Conservation (phyloP, 2,329 filamentous ascomycete genomes). For the Teratosphaeriaceae sp. region DNA sequence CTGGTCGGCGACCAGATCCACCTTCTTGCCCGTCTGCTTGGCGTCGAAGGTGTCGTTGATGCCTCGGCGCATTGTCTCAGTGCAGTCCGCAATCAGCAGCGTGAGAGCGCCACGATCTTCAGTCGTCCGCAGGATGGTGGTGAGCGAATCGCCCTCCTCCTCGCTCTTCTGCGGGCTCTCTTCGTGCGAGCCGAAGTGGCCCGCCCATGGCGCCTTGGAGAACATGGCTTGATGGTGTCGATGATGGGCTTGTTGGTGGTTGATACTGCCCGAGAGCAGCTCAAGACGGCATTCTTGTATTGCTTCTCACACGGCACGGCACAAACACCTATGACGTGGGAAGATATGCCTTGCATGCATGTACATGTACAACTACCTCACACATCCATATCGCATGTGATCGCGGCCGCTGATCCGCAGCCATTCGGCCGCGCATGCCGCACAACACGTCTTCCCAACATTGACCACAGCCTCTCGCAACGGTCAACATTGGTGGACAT, state of each 20-base stretch:
- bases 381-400: too few relatives aligned
- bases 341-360: too few relatives aligned
- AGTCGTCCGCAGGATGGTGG: constrained; percentile 38
- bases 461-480: too few relatives aligned
- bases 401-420: too few relatives aligned
- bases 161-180: constrained; percentile 8
- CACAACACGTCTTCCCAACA: too few relatives aligned
- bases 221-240: constrained; percentile 17
- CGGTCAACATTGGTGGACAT: too few relatives aligned
- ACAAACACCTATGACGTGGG: not conserved
- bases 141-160: constrained; percentile 33
- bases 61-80: constrained; percentile 39
- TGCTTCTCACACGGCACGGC: too few relatives aligned
- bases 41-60: constrained; percentile 39
- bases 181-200: constrained; percentile 12
- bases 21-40: constrained; percentile 26
- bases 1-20: constrained; percentile 21
- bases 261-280: not conserved
- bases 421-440: not conserved
- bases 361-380: too few relatives aligned
- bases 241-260: not conserved
- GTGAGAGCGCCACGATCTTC: constrained; percentile 39
- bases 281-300: not conserved
- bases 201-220: constrained; percentile 16
- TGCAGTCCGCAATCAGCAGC: constrained; percentile 40